phyloP scores from a whole-genome alignment of 768 basidiomycete species.

The Rhodotorula sphaerocarpa region DNA sequence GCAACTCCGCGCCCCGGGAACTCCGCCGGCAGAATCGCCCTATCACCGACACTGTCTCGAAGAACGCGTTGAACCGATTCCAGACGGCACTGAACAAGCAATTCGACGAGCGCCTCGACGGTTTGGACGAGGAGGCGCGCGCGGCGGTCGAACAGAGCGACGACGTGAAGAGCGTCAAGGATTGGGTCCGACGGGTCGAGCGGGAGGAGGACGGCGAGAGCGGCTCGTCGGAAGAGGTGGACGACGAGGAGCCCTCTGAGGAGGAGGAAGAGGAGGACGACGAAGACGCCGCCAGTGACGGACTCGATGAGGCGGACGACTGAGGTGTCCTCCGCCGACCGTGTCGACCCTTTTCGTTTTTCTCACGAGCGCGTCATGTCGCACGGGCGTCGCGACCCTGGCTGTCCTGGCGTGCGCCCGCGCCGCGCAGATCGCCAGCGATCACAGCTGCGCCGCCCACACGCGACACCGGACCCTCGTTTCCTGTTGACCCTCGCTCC shows the following conservation, averaged over 20 bases:
- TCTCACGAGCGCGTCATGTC: too few relatives aligned
- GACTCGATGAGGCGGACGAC: background rate
- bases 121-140: conserved; percentile 13
- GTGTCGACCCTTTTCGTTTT: too few relatives aligned
- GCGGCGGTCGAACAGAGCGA: conserved; percentile 15
- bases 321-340: too few relatives aligned
- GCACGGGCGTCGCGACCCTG: too few relatives aligned
- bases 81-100: conserved; percentile 56
- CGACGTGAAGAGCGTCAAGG: conserved; percentile 1
- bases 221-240: conserved; percentile 1
- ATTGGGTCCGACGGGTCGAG: background rate
- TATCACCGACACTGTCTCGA: conserved; percentile 53
- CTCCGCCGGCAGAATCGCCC: conserved; percentile 51
- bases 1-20: too few relatives aligned
- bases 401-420: too few relatives aligned
- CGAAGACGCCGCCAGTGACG: background rate
- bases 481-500: too few relatives aligned
- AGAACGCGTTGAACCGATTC: conserved; percentile 66
- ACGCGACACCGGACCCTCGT: too few relatives aligned
- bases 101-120: conserved; percentile 23
- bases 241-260: conserved; percentile 4
- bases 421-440: too few relatives aligned
- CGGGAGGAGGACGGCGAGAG: conserved; percentile 7
- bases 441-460: too few relatives aligned
- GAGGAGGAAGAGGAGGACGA: conserved; percentile 5